Evolutionary conservation across 139 green algal species (phyloP), one percentile per base, ranked within the genome.

Genomic region (Dunaliella primolecta): DNA sequence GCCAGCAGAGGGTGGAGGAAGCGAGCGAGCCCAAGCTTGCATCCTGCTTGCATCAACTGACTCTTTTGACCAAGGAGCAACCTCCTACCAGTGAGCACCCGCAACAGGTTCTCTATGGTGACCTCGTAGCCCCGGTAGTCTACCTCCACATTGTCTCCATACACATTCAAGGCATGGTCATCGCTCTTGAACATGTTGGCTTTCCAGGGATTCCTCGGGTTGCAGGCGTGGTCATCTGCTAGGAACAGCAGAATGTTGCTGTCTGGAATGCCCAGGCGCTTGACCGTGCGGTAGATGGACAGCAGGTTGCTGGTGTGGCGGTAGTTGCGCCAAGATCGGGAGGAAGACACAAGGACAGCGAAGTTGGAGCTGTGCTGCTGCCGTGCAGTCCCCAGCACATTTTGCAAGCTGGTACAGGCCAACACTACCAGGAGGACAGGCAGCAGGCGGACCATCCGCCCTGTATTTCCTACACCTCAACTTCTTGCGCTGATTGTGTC

Each of bases 171-270:
- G 27, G 30, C n/a, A 75, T 93, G 90, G 33, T 86, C 81, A 35
- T 91, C 85, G 75, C 94, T 93, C 81, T 94, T 95, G 85, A 95
- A 98, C 1, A 97, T 56, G 0, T 55, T 57, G 27, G 87, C 92
- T 0, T 95, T 92, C 31, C 92, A 90, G 0, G 90, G 38, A 79
- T 98, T 99, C 20, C 96, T 89, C 0, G 95, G 81, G 82, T 97
- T 96, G 93, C 97, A 99, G 1, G 97, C 94, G 36, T 96, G 87
- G 92, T 97, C 92, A 75, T 98, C 96, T 23, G 94, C 93, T 1
- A 98, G 84, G 95, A 99, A 98, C 23, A 99, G 86, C 24, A 99
- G 93, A 85, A 99, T 98, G 85, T 95, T 91, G 86, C 87, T 92
- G 84, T 99, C 97, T 29, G 97, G 96, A 11, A 99, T 95, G 31